Base-by-base conservation (phyloP, 306 rosid genomes). In the Cucurbita moschata region DNA sequence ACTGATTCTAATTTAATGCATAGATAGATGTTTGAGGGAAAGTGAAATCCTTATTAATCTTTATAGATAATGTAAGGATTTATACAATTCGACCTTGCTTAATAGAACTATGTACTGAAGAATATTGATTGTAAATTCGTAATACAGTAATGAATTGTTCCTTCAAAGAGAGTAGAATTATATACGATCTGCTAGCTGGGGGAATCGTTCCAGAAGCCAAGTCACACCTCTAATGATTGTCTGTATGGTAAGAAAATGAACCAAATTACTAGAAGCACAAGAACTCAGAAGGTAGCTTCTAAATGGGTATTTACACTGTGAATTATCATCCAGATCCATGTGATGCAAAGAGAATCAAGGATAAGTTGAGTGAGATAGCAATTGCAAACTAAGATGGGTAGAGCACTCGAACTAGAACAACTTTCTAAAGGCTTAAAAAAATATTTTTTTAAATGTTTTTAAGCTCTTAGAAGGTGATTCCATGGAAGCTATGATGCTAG, bases 121-220 rank as follows among this genome's bases (percentile, higher is more conserved):
- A 60, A 60, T 60, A 60, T 14, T 2, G 46, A 21, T 7, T 62
- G 6, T 16, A 14, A 62, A 14, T 46, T 10, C 9, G 50, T 46
- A 46, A 46, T 3, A 62, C 47, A 62, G 15, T 14, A 37, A 14
- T 37, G 38, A 61, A 40, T 40, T 64, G 51, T n/a, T 40, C 61
- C 61, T 51, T 4, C 35, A 30, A 21, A 14, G 37, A 30, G 6
- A 52, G n/a, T 8, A 10, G 11, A 6, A 37, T 84, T 80, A 86
- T 7, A 90, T 65, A 62, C 82, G 61, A 69, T 86, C 85, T 14
- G 81, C 86, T 72, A 90, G 79, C 79, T 82, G 90, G 75, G 98
- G 96, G 77, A 93, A 90, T 62, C 77, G 84, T 61, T 87, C 81
- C 77, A 92, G 87, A 84, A 93, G 86, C 96, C 98, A 90, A 72